phyloP scores from a whole-genome alignment of 805 yeast genomes.

The Kuraishia ogatae region DNA sequence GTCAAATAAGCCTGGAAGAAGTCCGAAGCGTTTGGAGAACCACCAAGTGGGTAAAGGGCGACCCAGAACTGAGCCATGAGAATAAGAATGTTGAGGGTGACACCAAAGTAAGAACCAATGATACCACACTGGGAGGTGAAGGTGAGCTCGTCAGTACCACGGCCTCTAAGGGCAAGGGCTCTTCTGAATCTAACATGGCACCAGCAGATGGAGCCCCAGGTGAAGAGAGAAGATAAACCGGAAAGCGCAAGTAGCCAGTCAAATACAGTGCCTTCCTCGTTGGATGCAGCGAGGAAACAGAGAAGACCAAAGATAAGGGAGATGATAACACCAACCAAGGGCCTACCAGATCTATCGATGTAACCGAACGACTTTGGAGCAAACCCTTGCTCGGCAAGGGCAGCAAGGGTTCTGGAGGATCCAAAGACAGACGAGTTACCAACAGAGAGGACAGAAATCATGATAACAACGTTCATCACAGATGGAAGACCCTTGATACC shows the following conservation, averaged over 20 bases:
- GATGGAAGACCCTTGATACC: conserved; percentile 62
- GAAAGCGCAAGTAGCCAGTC: conserved; percentile 69
- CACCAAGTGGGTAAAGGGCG: conserved; percentile 56
- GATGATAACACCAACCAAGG: conserved; percentile 54
- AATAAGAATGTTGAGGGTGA: conserved; percentile 46
- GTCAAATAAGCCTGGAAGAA: conserved; percentile 67
- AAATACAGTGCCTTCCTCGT: conserved; percentile 48
- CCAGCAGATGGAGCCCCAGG: conserved; percentile 69
- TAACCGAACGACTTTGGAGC: conserved; percentile 57
- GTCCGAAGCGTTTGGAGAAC: conserved; percentile 37
- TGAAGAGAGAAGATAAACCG: conserved; percentile 65
- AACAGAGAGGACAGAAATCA: conserved; percentile 66
- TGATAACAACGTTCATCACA: conserved; percentile 65
- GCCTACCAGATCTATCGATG: conserved; percentile 74
- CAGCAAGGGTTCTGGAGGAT: conserved; percentile 58
- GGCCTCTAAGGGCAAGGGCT: conserved; percentile 58
- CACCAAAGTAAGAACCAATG: conserved; percentile 58
- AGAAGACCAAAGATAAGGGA: conserved; percentile 48
- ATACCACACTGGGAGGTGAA: conserved; percentile 63
- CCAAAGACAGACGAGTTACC: conserved; percentile 72
- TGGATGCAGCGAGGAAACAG: conserved; percentile 56
- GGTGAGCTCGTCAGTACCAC: conserved; percentile 56
- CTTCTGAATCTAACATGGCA: conserved; percentile 66
- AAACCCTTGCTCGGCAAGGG: conserved; percentile 62
- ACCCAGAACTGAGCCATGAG: conserved; percentile 77